Evolutionary conservation across 345 rosid genomes (phyloP).

Genomic region (Kernera saxatilis): DNA sequence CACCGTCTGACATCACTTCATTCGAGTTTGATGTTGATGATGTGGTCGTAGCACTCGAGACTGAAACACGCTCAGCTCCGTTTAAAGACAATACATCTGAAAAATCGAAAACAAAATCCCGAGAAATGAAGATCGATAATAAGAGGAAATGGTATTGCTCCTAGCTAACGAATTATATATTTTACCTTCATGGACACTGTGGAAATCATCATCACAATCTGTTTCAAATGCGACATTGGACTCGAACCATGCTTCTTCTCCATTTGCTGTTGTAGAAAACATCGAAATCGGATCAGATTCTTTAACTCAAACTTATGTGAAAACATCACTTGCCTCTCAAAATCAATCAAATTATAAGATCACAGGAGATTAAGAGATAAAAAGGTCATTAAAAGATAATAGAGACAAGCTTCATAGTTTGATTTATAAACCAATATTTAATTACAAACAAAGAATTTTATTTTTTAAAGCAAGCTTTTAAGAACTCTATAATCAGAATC

Average conservation of each 20-base stretch:
- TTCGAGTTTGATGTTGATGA: conserved; percentile 39
- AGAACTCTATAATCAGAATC: conserved; percentile 9
- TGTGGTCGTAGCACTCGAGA: conserved; percentile 39
- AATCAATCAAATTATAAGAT: neutral
- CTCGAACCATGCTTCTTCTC: conserved; percentile 73
- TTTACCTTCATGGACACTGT: conserved; percentile 83
- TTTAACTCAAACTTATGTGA: neutral
- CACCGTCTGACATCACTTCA: conserved; percentile 27
- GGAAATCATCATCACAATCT: conserved; percentile 81
- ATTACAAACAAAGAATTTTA: neutral
- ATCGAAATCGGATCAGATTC: neutral
- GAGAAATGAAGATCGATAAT: neutral
- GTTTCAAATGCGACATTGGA: conserved; percentile 62
- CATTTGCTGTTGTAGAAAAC: conserved; percentile 45
- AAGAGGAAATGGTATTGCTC: neutral
- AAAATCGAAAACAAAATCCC: neutral
- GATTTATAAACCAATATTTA: neutral
- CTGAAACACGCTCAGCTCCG: conserved; percentile 51
- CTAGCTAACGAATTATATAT: neutral
- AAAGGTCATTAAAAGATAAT: neutral
- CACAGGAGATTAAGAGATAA: neutral
- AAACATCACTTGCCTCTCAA: too few relatives aligned
- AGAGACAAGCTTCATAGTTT: neutral
- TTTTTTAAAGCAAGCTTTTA: neutral
- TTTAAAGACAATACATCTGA: conserved; percentile 60